Percentiles rank a stretch among this genome's conserved stretches.
These are phyloP conservation scores for Neoscytalidium dimidiatum DNA, from an alignment of 2,329 filamentous ascomycete species.

Conservation along the genomic window DNA sequence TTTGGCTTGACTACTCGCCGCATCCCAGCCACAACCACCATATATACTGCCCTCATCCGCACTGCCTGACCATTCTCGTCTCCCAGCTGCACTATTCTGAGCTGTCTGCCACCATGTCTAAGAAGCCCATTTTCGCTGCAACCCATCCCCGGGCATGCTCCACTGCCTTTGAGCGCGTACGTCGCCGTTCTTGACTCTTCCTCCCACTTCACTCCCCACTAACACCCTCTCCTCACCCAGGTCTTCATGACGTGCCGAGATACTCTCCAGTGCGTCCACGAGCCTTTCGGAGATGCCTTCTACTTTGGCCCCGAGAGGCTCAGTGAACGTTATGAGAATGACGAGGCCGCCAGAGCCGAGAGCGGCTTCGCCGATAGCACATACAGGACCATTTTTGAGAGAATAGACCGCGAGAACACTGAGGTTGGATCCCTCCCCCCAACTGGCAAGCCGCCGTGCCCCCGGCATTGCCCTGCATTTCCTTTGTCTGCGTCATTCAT, in stretches of 20 bases:
- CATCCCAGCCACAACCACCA: neutral
- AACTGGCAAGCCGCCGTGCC: constrained; percentile 22
- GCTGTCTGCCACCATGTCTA: constrained; percentile 59
- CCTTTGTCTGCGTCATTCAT: neutral
- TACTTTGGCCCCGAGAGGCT: constrained; percentile 94
- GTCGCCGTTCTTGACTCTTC: constrained; percentile 29
- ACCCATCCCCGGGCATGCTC: constrained; percentile 95
- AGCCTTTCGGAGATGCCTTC: constrained; percentile 95
- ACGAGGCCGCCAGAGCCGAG: constrained; percentile 55
- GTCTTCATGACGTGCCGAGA: constrained; percentile 96
- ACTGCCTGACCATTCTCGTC: neutral
- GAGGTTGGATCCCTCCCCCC: constrained; percentile 62
- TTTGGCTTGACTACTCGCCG: neutral
- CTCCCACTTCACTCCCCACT: constrained; percentile 12
- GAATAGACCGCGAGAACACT: constrained; percentile 69
- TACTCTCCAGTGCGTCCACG: constrained; percentile 80
- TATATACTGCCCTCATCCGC: neutral
- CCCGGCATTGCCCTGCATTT: constrained; percentile 21
- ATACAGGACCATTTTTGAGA: constrained; percentile 75
- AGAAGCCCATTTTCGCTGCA: constrained; percentile 84
- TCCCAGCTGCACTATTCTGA: neutral
- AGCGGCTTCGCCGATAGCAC: constrained; percentile 71
- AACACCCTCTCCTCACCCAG: constrained; percentile 25
- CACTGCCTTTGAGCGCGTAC: constrained; percentile 92
- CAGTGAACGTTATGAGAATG: constrained; percentile 73